Base-by-base conservation (phyloP, 176 grass and related monocot genomes). In the Oryza brachyantha region DNA sequence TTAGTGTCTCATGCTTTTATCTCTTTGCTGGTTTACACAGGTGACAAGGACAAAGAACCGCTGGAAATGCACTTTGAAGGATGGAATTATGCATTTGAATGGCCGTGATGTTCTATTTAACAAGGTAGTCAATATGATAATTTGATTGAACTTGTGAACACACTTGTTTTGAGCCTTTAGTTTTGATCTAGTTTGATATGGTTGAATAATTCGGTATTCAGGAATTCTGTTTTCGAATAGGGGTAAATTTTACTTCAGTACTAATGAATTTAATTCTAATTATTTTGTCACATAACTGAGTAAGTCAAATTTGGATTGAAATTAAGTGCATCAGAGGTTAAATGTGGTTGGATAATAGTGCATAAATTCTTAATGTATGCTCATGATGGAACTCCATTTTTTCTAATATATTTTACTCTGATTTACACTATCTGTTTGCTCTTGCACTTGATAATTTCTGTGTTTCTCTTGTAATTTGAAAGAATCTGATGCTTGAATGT, bases 1-100 rank as follows among this genome's bases (percentile, higher is more conserved):
- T 36, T 24, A 71, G 32, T 68, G 26, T 61, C 54, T 50, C 17
- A 16, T 81, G 35, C 42, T 64, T 64, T 61, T 45, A 55, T 83
- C 11, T 70, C 59, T 88, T 80, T n/a, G 39, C 29, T 75, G 70
- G 24, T 42, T 76, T 84, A 70, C 36, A 70, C 62, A 94, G 92
- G 92, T 94, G 26, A 84, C 92, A 45, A 78, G 92, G 83, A 94
- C 92, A 58, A 94, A 94, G 81, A 94, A 88, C 72, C 86, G 83
- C 76, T 94, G 92, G 88, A 94, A 94, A 69, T 94, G 92, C 77
- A 86, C 83, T 81, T 83, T 94, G 59, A 91, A 91, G 83, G 92
- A 91, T 84, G 92, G 86, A 54, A 94, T 94, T 82, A 91, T 91
- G 92, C 92, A 91, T 90, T 85, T 94, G 76, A 91, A 91, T 70